Conservation (phyloP, 805 yeast species). For the Yamadazyma olivae region DNA sequence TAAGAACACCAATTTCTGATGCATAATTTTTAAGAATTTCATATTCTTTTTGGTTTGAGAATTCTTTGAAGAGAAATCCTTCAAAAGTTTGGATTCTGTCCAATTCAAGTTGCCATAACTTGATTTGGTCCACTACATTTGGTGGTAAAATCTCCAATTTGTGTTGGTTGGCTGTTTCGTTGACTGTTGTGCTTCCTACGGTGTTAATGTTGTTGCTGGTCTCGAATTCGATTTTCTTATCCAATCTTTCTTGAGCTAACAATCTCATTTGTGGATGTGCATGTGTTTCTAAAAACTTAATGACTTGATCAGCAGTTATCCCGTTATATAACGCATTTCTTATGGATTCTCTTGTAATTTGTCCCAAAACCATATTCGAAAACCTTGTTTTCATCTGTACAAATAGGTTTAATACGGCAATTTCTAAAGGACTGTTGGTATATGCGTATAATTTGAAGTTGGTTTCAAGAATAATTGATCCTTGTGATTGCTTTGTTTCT, state of each 20-base stretch:
- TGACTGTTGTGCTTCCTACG: constrained; percentile 36
- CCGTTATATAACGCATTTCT: constrained; percentile 82
- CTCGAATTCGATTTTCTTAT: constrained; percentile 65
- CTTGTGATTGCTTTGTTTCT: constrained; percentile 46
- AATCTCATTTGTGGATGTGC: constrained; percentile 91
- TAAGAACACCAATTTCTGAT: constrained; percentile 81
- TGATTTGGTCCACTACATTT: constrained; percentile 94
- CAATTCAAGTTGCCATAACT: constrained; percentile 92
- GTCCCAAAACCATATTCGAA: constrained; percentile 90
- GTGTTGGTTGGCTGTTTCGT: constrained; percentile 36
- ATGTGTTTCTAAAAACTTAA: constrained; percentile 83
- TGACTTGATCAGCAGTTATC: constrained; percentile 92
- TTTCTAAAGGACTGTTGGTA: constrained; percentile 90
- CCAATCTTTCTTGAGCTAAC: constrained; percentile 64
- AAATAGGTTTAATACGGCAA: constrained; percentile 85
- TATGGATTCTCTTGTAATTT: constrained; percentile 87
- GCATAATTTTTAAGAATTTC: constrained; percentile 73
- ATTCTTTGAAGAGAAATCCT: constrained; percentile 87
- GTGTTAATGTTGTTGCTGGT: constrained; percentile 47
- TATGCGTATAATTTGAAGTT: constrained; percentile 92
- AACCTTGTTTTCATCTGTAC: constrained; percentile 84
- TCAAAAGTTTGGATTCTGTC: constrained; percentile 86
- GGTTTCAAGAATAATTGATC: constrained; percentile 86
- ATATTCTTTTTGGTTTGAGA: constrained; percentile 73
- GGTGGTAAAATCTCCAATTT: constrained; percentile 76